Conservation (phyloP, 1,284 basidiomycete species). For the Waitea zeae region DNA sequence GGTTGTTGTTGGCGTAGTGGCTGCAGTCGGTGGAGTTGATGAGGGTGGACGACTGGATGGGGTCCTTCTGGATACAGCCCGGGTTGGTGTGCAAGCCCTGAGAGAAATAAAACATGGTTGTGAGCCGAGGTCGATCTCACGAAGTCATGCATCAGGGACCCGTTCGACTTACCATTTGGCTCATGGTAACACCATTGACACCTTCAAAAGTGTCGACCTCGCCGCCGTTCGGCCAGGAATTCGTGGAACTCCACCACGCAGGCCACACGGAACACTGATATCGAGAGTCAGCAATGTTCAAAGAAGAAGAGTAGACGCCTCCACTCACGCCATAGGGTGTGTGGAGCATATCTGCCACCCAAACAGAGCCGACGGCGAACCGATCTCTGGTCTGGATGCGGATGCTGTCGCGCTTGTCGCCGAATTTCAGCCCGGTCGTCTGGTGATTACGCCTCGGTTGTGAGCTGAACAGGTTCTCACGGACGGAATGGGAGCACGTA, state of each 20-base stretch:
- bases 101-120: too few relatives aligned
- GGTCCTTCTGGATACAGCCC: conserved; percentile 33
- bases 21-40: conserved; percentile 46
- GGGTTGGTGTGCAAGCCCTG: conserved; percentile 48
- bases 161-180: too few relatives aligned
- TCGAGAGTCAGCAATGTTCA: too few relatives aligned
- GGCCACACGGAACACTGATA: conserved; percentile 70
- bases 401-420: conserved; percentile 54
- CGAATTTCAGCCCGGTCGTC: conserved; percentile 28
- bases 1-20: conserved; percentile 30
- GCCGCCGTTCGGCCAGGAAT: conserved; percentile 44
- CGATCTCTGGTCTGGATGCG: conserved; percentile 41
- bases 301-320: too few relatives aligned
- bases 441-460: too few relatives aligned
- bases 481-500: too few relatives aligned
- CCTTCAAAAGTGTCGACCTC: conserved; percentile 56
- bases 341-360: conserved; percentile 49
- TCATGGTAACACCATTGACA: conserved; percentile 41
- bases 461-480: too few relatives aligned
- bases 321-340: conserved; percentile 60
- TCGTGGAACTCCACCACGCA: conserved; percentile 50
- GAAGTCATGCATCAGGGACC: too few relatives aligned
- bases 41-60: conserved; percentile 30
- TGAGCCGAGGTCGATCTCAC: too few relatives aligned
- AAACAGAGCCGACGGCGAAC: conserved; percentile 47